Evolutionary conservation across 1,284 basidiomycete genomes (phyloP).

Genomic region (Cutaneotrichosporon arboriforme): DNA sequence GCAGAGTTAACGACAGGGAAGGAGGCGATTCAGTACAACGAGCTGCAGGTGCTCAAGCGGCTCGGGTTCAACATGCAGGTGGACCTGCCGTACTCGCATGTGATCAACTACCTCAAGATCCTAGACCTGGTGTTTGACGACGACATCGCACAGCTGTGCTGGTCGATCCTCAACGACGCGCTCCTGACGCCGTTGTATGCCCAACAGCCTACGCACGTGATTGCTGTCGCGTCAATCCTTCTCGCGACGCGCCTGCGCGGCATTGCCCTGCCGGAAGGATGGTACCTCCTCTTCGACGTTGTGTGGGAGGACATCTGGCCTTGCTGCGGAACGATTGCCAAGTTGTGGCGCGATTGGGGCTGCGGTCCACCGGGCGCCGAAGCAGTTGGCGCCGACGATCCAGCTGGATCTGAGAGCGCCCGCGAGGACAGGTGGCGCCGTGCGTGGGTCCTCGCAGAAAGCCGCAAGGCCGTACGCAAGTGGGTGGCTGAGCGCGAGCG

Average conservation of each 20-base stretch:
- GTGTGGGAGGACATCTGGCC: constrained; percentile 77
- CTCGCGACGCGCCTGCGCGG: constrained; percentile 63
- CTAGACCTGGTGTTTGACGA: constrained; percentile 65
- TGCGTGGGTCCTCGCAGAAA: constrained; percentile 53
- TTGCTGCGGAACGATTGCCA: constrained; percentile 71
- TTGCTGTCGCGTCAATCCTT: constrained; percentile 79
- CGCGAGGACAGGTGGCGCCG: constrained; percentile 54
- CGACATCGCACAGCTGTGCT: constrained; percentile 68
- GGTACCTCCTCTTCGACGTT: constrained; percentile 86
- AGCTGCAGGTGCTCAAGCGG: constrained; percentile 96
- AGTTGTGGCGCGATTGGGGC: constrained; percentile 54
- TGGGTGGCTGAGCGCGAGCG: constrained; percentile 53
- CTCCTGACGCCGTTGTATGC: constrained; percentile 87
- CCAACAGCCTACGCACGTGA: constrained; percentile 76
- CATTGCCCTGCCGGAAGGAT: constrained; percentile 70
- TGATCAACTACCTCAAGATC: constrained; percentile 91
- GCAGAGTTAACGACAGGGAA: constrained; percentile 30
- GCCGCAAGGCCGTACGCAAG: constrained; percentile 42
- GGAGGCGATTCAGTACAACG: constrained; percentile 74
- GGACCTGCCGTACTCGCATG: constrained; percentile 84
- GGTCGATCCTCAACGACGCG: constrained; percentile 90
- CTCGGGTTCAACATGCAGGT: constrained; percentile 84
- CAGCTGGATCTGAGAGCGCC: constrained; percentile 16
- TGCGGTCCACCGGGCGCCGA: constrained; percentile 37
- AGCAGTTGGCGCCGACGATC: constrained; percentile 23